A percentile compares a stretch with the other conserved stretches of the same genome.
phyloP scores from a whole-genome alignment of 345 rosid genomes.

The Brassica incana region DNA sequence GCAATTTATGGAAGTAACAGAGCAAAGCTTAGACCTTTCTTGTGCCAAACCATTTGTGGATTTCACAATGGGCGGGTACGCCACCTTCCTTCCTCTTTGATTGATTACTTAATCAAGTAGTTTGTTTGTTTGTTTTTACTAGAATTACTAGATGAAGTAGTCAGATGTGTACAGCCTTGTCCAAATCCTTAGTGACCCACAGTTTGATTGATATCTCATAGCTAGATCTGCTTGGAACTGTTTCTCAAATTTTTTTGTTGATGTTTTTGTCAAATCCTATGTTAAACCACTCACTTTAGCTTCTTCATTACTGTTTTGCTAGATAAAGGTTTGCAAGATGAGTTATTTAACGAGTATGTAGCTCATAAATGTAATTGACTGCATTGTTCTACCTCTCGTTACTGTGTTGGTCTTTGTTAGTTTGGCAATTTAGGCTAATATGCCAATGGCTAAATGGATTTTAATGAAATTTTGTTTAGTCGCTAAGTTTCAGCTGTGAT shows the following conservation, averaged over 20 bases:
- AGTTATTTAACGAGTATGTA: not conserved
- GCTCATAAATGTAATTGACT: not conserved
- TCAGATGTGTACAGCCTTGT: not conserved
- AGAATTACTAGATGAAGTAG: not conserved
- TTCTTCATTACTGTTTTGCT: not conserved
- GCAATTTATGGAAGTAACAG: not conserved
- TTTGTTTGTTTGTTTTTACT: not conserved
- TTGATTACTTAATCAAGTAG: no score
- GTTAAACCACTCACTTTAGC: not conserved
- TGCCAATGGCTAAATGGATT: no score
- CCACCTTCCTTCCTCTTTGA: no score
- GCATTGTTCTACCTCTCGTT: not conserved
- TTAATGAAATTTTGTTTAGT: no score
- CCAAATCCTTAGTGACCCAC: not conserved
- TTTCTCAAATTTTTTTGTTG: not conserved
- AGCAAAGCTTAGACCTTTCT: not conserved
- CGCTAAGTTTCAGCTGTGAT: not conserved
- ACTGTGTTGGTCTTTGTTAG: slow-evolving; percentile 2
- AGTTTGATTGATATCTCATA: not conserved
- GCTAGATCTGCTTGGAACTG: not conserved
- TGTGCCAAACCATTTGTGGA: not conserved
- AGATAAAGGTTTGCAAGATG: not conserved
- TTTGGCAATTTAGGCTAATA: not conserved
- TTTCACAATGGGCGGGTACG: not conserved
- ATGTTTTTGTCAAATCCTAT: not conserved